Conservation (phyloP, 2,329 filamentous ascomycete species). For the Cladophialophora chaetospira region DNA sequence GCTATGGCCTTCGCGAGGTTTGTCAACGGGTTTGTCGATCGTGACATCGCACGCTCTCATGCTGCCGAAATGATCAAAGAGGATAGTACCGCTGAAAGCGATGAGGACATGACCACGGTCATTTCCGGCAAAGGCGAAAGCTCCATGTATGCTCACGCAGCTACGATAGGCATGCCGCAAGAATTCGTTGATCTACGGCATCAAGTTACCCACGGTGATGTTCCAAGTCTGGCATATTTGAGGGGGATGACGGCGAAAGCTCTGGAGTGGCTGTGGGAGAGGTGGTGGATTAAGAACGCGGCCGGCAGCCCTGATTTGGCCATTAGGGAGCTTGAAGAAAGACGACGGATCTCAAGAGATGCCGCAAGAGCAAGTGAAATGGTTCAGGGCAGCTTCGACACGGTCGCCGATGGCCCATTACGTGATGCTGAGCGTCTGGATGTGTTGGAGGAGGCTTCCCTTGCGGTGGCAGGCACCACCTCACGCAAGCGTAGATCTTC, state of each 20-base stretch:
- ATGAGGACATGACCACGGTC: slow-evolving; percentile 2
- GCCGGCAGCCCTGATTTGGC: slow-evolving; percentile 24
- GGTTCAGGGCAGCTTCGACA: not conserved
- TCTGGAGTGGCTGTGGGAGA: slow-evolving; percentile 74
- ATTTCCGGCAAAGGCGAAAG: slow-evolving; percentile 26
- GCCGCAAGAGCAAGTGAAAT: slow-evolving; percentile 13
- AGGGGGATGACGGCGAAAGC: slow-evolving; percentile 65
- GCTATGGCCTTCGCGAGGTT: slow-evolving; percentile 35
- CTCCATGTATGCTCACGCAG: slow-evolving; percentile 34
- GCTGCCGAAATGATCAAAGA: slow-evolving; percentile 24
- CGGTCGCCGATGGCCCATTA: not conserved
- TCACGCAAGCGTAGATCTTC: slow-evolving; percentile 2
- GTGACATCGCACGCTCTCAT: slow-evolving; percentile 29
- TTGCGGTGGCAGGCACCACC: not conserved
- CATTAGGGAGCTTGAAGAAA: slow-evolving; percentile 24
- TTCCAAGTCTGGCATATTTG: slow-evolving; percentile 70
- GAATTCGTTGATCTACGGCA: slow-evolving; percentile 80
- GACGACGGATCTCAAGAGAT: slow-evolving; percentile 10
- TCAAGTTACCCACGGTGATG: slow-evolving; percentile 77
- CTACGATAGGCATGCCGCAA: slow-evolving; percentile 40
- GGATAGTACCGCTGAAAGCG: not conserved
- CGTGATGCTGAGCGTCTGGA: not conserved
- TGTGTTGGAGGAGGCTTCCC: not conserved
- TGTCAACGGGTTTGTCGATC: slow-evolving; percentile 35
- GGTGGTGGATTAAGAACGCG: slow-evolving; percentile 32